Percentiles rank a stretch among this genome's conserved stretches.
Evolutionary conservation across 23 red algal species (phyloP).

Genomic region (Pyropia haitanensis): DNA sequence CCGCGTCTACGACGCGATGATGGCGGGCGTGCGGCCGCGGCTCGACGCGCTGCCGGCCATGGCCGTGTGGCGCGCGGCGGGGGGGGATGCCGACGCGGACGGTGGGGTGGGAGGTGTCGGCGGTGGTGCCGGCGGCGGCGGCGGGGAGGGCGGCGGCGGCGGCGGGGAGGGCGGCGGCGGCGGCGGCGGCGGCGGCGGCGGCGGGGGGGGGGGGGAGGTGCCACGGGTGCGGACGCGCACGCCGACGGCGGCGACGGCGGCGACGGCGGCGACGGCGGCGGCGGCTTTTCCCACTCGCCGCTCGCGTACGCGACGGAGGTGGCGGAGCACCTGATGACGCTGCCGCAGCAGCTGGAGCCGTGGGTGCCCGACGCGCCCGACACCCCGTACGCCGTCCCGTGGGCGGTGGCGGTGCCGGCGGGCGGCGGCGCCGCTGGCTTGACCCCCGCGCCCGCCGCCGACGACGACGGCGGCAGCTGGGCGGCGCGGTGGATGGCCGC

Average conservation of each 20-base stretch:
- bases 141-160: no score
- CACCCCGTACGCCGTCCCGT: conserved; percentile 24
- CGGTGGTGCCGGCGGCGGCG: no score
- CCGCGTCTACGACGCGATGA: conserved; percentile 53
- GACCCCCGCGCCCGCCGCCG: not conserved
- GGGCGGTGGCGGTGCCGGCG: conserved; percentile 28
- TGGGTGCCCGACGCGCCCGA: conserved; percentile 74
- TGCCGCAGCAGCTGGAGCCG: conserved; percentile 78
- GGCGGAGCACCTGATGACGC: conserved; percentile 62
- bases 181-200: no score
- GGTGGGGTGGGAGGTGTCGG: no score
- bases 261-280: conserved; percentile 32
- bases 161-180: no score
- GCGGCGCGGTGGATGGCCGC: conserved; percentile 66
- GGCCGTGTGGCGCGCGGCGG: not conserved
- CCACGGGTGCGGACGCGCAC: no score
- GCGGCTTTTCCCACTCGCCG: conserved; percentile 52
- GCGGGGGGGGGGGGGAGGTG: no score
- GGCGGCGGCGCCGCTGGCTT: not conserved
- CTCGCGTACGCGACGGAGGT: conserved; percentile 65
- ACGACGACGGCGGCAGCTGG: no score
- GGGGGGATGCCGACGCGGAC: not conserved
- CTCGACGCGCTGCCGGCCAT: not conserved
- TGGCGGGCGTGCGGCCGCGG: conserved; percentile 11
- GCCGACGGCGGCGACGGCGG: no score